Evolutionary conservation across 768 basidiomycete species (phyloP).

Genomic region (Suillus discolor): DNA sequence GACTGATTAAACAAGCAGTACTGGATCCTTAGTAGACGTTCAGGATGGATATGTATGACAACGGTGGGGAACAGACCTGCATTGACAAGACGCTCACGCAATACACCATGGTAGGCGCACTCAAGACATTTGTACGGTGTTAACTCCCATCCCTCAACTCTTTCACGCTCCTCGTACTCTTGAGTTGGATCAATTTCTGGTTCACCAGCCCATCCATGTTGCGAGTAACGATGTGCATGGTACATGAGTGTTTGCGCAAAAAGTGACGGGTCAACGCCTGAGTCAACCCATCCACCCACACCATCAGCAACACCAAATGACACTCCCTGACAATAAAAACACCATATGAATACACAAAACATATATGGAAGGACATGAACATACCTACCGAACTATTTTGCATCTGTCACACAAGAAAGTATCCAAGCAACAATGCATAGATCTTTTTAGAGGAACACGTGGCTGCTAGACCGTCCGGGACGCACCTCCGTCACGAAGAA

Average conservation of each 20-base stretch:
- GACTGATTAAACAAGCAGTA: conserved; percentile 74
- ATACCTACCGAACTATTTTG: conserved; percentile 72
- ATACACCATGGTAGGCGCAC: conserved; percentile 69
- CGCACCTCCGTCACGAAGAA: conserved; percentile 72
- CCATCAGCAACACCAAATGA: conserved; percentile 90
- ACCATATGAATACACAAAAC: conserved; percentile 26
- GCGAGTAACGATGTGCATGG: conserved; percentile 73
- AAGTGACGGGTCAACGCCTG: conserved; percentile 83
- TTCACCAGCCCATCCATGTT: conserved; percentile 79
- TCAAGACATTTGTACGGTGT: conserved; percentile 72
- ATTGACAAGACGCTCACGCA: conserved; percentile 63
- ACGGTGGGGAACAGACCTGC: conserved; percentile 42
- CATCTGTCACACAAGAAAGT: conserved; percentile 53
- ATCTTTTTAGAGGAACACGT: conserved; percentile 1
- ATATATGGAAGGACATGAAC: conserved; percentile 10
- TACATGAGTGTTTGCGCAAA: conserved; percentile 94
- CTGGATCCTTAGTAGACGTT: conserved; percentile 63
- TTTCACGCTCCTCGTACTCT: conserved; percentile 67
- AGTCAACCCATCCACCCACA: conserved; percentile 88
- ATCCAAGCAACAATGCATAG: conserved; percentile 3
- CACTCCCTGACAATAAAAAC: conserved; percentile 52
- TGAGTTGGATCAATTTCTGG: conserved; percentile 79
- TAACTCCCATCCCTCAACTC: conserved; percentile 69
- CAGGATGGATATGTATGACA: conserved; percentile 7
- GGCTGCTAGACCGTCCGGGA: conserved; percentile 8